Percentiles rank a stretch among this genome's conserved stretches.
Evolutionary conservation across 495 filamentous ascomycete species (phyloP).

Genomic region (Talaromyces nanjingensis): DNA sequence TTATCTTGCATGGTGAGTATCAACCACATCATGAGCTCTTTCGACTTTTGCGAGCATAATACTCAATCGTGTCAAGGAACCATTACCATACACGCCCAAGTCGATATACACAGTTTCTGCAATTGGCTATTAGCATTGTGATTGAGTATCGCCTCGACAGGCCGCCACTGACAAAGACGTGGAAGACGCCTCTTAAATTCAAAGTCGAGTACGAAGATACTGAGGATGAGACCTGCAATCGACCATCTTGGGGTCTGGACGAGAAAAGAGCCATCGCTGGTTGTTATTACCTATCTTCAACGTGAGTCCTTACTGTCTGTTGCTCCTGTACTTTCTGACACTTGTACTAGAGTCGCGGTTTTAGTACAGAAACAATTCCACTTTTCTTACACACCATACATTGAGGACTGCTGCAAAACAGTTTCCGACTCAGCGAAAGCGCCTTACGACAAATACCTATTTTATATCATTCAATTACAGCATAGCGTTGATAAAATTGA

Average conservation of each 20-base stretch:
- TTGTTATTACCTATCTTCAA: slow-evolving; percentile 16
- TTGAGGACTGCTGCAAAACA: slow-evolving; percentile 17
- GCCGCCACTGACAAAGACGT: slow-evolving; percentile 19
- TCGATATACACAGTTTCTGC: slow-evolving; percentile 33
- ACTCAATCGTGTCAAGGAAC: slow-evolving; percentile 16
- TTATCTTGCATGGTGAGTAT: slow-evolving; percentile 34
- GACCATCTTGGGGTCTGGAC: slow-evolving; percentile 17
- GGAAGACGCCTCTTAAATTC: slow-evolving; percentile 17
- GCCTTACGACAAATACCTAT: slow-evolving; percentile 17
- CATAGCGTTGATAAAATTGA: slow-evolving; percentile 21
- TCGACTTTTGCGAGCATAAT: not conserved
- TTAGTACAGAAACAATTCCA: slow-evolving; percentile 19
- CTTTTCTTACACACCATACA: slow-evolving; percentile 14
- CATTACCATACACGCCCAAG: slow-evolving; percentile 28
- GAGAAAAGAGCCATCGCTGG: slow-evolving; percentile 19
- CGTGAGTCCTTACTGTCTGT: not conserved
- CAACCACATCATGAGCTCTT: no score
- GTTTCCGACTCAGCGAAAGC: slow-evolving; percentile 13
- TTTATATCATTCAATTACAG: slow-evolving; percentile 18
- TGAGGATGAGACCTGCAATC: slow-evolving; percentile 7
- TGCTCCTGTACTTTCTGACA: not conserved
- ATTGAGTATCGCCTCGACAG: slow-evolving; percentile 38
- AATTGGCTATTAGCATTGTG: slow-evolving; percentile 35
- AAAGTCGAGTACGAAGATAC: not conserved
- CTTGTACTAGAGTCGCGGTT: slow-evolving; percentile 10